phyloP scores from a whole-genome alignment of 371 early-diverging fungal species.

The Chytridiales sp. region DNA sequence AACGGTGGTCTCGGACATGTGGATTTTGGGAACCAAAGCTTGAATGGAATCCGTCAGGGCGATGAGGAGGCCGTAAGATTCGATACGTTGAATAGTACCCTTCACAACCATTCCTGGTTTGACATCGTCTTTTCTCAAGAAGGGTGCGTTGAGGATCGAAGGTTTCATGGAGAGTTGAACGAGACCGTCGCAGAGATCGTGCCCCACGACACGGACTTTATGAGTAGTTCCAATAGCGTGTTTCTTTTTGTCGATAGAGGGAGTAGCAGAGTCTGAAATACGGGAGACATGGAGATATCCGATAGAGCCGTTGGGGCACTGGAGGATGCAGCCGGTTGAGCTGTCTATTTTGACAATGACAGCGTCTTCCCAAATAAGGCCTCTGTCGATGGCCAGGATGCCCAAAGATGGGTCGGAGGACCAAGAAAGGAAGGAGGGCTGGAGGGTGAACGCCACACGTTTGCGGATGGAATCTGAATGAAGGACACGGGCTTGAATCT shows the following conservation, averaged over 20 bases:
- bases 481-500: slow-evolving; percentile 63
- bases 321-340: slow-evolving; percentile 56
- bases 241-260: slow-evolving; percentile 48
- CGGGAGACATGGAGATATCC: slow-evolving; percentile 70
- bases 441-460: slow-evolving; percentile 60
- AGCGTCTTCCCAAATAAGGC: slow-evolving; percentile 58
- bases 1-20: slow-evolving; percentile 72
- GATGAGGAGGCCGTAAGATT: slow-evolving; percentile 64
- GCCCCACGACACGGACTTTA: slow-evolving; percentile 74
- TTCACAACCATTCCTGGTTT: slow-evolving; percentile 66
- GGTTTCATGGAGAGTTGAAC: slow-evolving; percentile 69
- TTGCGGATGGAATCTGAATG: slow-evolving; percentile 61
- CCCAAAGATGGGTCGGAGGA: slow-evolving; percentile 14
- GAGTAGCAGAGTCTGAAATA: slow-evolving; percentile 66
- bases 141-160: slow-evolving; percentile 67
- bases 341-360: slow-evolving; percentile 59
- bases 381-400: slow-evolving; percentile 49
- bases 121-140: slow-evolving; percentile 68
- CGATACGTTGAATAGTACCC: slow-evolving; percentile 53
- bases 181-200: slow-evolving; percentile 72
- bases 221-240: slow-evolving; percentile 68
- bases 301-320: slow-evolving; percentile 45
- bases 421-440: slow-evolving; percentile 51
- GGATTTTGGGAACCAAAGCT: slow-evolving; percentile 70
- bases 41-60: slow-evolving; percentile 58